Evolutionary conservation across 2,329 filamentous ascomycete genomes (phyloP), one percentile per base, ranked within the genome.

Genomic region (Cryphonectria carpinicola): DNA sequence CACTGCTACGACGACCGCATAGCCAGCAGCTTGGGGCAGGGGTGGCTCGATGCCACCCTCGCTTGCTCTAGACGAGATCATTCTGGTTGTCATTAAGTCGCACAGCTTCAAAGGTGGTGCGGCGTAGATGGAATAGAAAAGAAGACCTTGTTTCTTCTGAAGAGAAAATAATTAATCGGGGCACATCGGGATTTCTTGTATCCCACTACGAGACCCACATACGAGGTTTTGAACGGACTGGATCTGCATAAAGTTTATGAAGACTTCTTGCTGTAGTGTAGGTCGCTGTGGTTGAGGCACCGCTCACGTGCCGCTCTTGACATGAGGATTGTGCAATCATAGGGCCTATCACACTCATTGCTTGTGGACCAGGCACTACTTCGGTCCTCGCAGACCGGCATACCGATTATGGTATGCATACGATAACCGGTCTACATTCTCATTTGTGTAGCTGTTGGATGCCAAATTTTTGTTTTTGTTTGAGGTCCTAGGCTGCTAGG

Each of bases 1-100:
- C 14, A 72, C 61, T 4, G 64, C 60, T 5, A 72, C 70, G 41
- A 72, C 70, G 4, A 72, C 67, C 32, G 65, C 70, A 61, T 72
- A 72, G 11, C 70, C 70, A n/a, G 62, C 70, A 19, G 67, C 67
- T 25, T 70, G 64, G 1, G 70, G 70, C 58, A 72, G 14, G 19
- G 70, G 70, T 32, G 70, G 67, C 61, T 71, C 65, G 4, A 68
- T 65, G 60, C 66, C 65, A 56, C 65, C 54, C 25, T 60, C 58
- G 6, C 49, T 37, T 2, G 69, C 52, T 35, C 69, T 65, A 52
- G 69, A 25, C 11, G 63, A 37, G 6, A 41, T 66, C 35, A 52
- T 28, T 28, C 37, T 58, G 43, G 52, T 28, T 39, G 17, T 66
- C 28, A 14, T n/a, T 1, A 10, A 35, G 58, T n/a, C n/a, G 17